Evolutionary conservation across 345 rosid species (phyloP), one percentile per base, ranked within the genome.

Genomic region (Combretum micranthum): DNA sequence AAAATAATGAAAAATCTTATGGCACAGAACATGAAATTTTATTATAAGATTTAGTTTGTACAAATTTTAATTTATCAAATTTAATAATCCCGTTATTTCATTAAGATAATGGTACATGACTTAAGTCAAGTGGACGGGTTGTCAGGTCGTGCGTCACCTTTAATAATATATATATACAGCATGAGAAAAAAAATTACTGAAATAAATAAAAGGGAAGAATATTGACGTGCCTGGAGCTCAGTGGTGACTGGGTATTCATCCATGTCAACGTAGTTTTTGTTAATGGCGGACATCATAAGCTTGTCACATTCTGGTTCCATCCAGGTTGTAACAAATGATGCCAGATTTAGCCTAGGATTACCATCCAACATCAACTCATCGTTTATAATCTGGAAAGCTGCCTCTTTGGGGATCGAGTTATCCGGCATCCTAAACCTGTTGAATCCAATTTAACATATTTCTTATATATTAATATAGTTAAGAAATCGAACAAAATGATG

Each of bases 261-360:
- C 84, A 80, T 79, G 74, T 79, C 84, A n/a, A 79, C 84, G 57
- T 79, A 79, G 71, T 79, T 79, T 68, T 79, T 79, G 75, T 80
- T 80, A 46, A 77, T 50, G 50, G 82, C 3, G 23, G 75, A 69
- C 82, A 80, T 80, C 44, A 80, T 77, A 49, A 80, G 80, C 76
- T 74, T 76, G 39, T 80, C 82, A 55, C 82, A 80, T 66, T 80
- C 82, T 3, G 82, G 82, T 65, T 80, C 85, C 82, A 80, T 80
- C 85, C 82, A 80, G 2, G 85, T 80, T 3, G 85, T 80, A 15
- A 80, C 85, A 32, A 80, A 80, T n/a, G 85, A 80, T 1, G 82
- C 85, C 50, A 77, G 55, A 59, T 80, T 80, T 64, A 77, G 61
- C 75, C 85, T 69, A 3, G 85, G 85, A 37, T 72, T 77, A 2